Conservation (phyloP, 129 eudicot genomes). For the Kitagawia praeruptora region DNA sequence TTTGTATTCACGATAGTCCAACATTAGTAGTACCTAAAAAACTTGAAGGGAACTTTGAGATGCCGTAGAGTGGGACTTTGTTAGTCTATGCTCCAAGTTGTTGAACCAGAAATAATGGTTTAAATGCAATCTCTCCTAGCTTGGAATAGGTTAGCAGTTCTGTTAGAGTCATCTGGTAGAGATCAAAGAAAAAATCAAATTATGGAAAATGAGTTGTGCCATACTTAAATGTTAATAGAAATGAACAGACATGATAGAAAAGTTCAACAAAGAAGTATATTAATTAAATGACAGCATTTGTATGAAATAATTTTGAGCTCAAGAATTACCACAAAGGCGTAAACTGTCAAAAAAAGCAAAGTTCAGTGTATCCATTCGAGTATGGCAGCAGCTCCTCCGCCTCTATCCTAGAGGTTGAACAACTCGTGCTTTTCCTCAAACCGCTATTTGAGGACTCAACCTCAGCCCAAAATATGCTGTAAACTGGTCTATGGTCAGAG, state of each 20-base stretch:
- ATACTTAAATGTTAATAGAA: no score
- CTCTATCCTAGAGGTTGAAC: conserved; percentile 70
- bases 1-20: background rate
- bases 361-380: conserved; percentile 82
- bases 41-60: conserved; percentile 12
- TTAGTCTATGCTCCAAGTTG: conserved; percentile 17
- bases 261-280: background rate
- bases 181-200: conserved; percentile 15
- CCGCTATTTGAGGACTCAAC: conserved; percentile 67
- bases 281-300: background rate
- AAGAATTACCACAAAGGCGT: background rate
- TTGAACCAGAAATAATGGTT: conserved; percentile 9
- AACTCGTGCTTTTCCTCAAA: conserved; percentile 68
- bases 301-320: conserved; percentile 5
- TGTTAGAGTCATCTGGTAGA: conserved; percentile 30
- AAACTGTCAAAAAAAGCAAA: conserved; percentile 63
- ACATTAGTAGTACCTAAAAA: background rate
- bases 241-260: background rate
- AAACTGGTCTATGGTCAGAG: conserved; percentile 89
- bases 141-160: conserved; percentile 18
- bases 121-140: background rate
- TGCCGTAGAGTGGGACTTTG: conserved; percentile 12
- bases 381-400: conserved; percentile 86
- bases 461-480: conserved; percentile 85
- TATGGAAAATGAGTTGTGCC: background rate